These are phyloP conservation scores for Mycena metata DNA, from an alignment of 768 basidiomycete species.

Conservation along the genomic window DNA sequence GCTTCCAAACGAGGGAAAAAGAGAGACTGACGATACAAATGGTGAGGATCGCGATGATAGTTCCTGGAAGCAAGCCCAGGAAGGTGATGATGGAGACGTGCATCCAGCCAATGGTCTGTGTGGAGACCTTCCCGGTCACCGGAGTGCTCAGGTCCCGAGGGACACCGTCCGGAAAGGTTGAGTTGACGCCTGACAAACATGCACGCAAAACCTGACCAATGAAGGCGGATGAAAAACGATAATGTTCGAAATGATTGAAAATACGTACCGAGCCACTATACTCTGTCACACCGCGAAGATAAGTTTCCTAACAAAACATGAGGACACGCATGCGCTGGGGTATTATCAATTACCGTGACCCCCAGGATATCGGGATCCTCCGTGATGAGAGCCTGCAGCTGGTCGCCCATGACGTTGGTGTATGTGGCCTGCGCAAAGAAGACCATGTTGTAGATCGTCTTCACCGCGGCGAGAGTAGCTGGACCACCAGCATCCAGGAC, in stretches of 20 bases:
- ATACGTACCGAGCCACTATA: slow-evolving; percentile 10
- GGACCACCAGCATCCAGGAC: background rate
- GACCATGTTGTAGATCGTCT: background rate
- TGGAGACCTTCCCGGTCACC: background rate
- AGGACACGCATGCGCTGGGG: background rate
- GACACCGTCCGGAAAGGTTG: background rate
- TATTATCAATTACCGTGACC: background rate
- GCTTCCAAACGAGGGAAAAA: no score
- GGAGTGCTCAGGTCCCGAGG: background rate
- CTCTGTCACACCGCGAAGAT: slow-evolving; percentile 7
- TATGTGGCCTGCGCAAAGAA: background rate
- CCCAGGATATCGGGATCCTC: no score
- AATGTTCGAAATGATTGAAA: background rate
- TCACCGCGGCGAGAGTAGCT: background rate
- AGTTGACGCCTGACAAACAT: background rate
- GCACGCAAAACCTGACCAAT: slow-evolving; percentile 3
- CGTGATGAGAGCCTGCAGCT: background rate
- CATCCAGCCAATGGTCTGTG: slow-evolving; percentile 8
- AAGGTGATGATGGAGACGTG: background rate
- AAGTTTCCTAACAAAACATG: background rate
- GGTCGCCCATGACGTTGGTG: slow-evolving; percentile 12
- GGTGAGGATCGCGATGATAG: background rate
- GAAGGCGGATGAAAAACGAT: background rate
- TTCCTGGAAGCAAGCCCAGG: slow-evolving; percentile 1
- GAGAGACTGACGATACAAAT: background rate